Evolutionary conservation across 305 asterid genomes (phyloP).

Genomic region (Withania somnifera): DNA sequence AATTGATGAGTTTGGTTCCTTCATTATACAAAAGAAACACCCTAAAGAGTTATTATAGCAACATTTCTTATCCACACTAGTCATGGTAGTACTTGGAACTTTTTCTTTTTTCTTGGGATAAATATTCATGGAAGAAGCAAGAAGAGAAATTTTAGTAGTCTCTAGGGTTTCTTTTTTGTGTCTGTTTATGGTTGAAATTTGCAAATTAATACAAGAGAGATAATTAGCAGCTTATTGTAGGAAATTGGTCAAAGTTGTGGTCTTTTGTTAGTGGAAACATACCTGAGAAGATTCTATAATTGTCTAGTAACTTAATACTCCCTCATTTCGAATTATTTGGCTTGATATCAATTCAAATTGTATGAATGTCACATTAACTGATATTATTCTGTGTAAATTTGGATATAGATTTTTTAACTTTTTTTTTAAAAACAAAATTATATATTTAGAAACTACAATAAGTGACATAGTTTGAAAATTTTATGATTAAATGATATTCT

Average conservation of each 20-base stretch:
- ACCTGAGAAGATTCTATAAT: conserved; percentile 8
- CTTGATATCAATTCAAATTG: too few relatives aligned
- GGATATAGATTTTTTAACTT: too few relatives aligned
- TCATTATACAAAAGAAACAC: conserved; percentile 72
- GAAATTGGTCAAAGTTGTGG: conserved; percentile 13
- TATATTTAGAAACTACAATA: too few relatives aligned
- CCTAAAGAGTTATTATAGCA: conserved; percentile 4
- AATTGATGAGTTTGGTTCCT: conserved; percentile 32
- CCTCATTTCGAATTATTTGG: too few relatives aligned
- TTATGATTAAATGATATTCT: too few relatives aligned
- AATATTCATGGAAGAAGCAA: not conserved
- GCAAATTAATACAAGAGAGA: not conserved
- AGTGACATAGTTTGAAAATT: too few relatives aligned
- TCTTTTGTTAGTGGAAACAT: conserved; percentile 4
- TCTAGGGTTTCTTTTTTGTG: not conserved
- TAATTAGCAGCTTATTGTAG: conserved; percentile 2
- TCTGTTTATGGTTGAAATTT: not conserved
- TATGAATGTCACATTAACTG: too few relatives aligned
- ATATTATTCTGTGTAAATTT: too few relatives aligned
- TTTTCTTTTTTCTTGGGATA: conserved; percentile 7
- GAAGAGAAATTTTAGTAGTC: not conserved
- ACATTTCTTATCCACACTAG: conserved; percentile 1
- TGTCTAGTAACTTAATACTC: not conserved
- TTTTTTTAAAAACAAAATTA: too few relatives aligned
- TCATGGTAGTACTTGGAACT: conserved; percentile 10